Evolutionary conservation across 2,329 filamentous ascomycete species (phyloP), one percentile per base, ranked within the genome.

Genomic region (Calonectria pseudoturangicola): DNA sequence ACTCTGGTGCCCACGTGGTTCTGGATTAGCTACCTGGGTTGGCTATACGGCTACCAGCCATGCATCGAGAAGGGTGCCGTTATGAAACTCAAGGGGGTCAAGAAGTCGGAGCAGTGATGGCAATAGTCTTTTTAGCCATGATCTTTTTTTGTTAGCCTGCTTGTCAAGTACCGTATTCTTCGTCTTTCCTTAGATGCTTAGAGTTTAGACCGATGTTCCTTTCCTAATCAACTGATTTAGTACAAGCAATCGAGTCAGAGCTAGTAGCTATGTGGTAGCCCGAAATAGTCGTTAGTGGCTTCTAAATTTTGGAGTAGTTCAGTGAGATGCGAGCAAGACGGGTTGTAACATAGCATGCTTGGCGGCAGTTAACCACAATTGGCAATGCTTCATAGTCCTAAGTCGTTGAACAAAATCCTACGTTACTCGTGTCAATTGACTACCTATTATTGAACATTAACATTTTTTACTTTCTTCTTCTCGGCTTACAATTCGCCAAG

Each of bases 41-140:
- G 68, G 68, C 33, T 71, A 45, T 71, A 71, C 39, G 63, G 63
- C 15, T 66, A 71, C 45, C 68, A 71, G 68, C 68, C 68, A 45
- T 66, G 39, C 25, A 54, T 71, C 30, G 63, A 71, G 63, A 27
- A 43, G 18, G 68, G 63, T 7, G 56, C 56, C 27, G 47, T 71
- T 8, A 45, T 71, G 68, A 71, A 71, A 43, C 63, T 47, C 18
- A 68, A 68, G 54, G 68, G 43, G 13, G 36, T 18, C 15, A 66
- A 66, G 51, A 50, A 39, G 27, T 51, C n/a, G 28, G 62, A 21
- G 50, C 50, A 66, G 15, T 67, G 65, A 28, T 45, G 36, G 12
- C n/a, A 33, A 25, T 36, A 58, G 30, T 56, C 18, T 25, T 62
- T 62, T 70, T 62, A n/a, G 60, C 39, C 8, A 10, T 48, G 25